Evolutionary conservation across 352 stramenopile species (phyloP).

Genomic region (Phytophthora citricola): DNA sequence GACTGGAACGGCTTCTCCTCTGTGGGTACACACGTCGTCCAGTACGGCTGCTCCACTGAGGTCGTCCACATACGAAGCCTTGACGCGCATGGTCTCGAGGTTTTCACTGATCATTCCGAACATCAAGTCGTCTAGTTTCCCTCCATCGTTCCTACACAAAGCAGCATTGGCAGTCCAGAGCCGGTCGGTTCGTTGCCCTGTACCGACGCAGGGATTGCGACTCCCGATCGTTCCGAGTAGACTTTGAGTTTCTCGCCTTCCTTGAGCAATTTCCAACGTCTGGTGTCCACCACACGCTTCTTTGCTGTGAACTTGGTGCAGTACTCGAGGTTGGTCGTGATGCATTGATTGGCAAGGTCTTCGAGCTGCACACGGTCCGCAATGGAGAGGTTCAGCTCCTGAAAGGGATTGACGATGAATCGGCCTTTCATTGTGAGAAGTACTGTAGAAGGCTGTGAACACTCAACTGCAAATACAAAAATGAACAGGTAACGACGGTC

Average conservation of each 20-base stretch:
- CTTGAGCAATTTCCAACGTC: constrained; percentile 33
- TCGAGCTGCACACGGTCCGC: constrained; percentile 17
- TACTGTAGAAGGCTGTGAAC: not conserved
- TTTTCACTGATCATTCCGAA: constrained; percentile 47
- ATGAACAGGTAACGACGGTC: constrained; percentile 1
- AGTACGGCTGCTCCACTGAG: constrained; percentile 50
- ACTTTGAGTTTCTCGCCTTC: constrained; percentile 29
- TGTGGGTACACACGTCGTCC: constrained; percentile 35
- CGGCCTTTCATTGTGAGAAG: constrained; percentile 26
- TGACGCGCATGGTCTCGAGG: constrained; percentile 51
- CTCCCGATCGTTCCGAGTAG: constrained; percentile 24
- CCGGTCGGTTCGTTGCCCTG: constrained; percentile 3
- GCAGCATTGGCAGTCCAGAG: constrained; percentile 42
- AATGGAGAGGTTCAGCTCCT: constrained; percentile 16
- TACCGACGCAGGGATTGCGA: constrained; percentile 1
- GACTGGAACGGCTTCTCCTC: constrained; percentile 46
- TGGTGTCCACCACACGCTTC: constrained; percentile 20
- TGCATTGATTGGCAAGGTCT: constrained; percentile 33
- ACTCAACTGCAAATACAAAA: constrained; percentile 11
- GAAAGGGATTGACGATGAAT: constrained; percentile 40
- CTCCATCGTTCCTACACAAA: constrained; percentile 46
- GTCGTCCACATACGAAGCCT: constrained; percentile 49
- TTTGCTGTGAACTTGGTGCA: constrained; percentile 16
- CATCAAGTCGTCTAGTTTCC: constrained; percentile 62
- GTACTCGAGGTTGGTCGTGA: constrained; percentile 27